Conservation (phyloP, 2,329 filamentous ascomycete genomes). For the Xylaria sp. region DNA sequence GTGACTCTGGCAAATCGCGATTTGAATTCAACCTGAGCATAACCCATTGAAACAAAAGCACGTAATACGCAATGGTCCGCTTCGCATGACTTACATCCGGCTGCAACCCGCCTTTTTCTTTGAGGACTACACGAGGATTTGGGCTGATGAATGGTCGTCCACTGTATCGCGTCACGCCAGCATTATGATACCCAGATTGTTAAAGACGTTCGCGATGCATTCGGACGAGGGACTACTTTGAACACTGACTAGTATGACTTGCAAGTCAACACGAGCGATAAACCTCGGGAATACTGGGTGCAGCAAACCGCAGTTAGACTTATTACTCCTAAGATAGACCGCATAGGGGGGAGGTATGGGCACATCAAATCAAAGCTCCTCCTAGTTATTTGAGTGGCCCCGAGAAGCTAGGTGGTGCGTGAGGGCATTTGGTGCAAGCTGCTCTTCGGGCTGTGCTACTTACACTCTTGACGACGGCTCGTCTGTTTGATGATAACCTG, state of each 20-base stretch:
- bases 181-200: slow-evolving; percentile 41
- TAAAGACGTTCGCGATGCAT: slow-evolving; percentile 18
- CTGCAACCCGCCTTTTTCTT: not conserved
- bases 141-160: not conserved
- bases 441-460: not conserved
- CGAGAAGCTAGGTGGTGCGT: not conserved
- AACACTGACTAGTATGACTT: not conserved
- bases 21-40: slow-evolving; percentile 42
- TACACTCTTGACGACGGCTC: not conserved
- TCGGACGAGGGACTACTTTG: not conserved
- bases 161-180: slow-evolving; percentile 24
- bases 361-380: not conserved
- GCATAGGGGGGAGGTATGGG: not conserved
- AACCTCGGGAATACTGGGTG: not conserved
- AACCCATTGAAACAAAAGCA: slow-evolving; percentile 14
- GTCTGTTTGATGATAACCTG: not conserved
- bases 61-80: not conserved
- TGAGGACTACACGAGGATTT: too few relatives aligned
- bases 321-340: slow-evolving; percentile 3
- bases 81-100: not conserved
- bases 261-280: not conserved
- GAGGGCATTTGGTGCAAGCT: not conserved
- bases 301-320: slow-evolving; percentile 10
- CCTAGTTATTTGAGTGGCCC: not conserved
- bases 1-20: slow-evolving; percentile 40